Conservation (phyloP, 306 rosid genomes). For the Vigna angularis region DNA sequence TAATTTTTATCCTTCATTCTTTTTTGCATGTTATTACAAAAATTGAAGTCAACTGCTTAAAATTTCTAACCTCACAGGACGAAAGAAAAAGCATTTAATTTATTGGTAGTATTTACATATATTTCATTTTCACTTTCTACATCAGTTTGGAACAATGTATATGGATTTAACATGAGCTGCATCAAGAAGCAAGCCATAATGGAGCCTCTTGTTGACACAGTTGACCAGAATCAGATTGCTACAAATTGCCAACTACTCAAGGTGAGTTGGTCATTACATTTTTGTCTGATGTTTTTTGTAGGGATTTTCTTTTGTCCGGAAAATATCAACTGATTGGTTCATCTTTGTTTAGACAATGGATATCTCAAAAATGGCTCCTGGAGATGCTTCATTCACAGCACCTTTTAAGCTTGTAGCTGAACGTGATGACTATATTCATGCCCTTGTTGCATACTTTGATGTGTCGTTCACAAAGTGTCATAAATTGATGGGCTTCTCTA, state of each 20-base stretch:
- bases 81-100: background rate
- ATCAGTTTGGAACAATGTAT: conserved; percentile 93
- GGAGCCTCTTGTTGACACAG: conserved; percentile 98
- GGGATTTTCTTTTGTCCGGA: background rate
- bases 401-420: conserved; percentile 91
- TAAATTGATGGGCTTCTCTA: conserved; percentile 93
- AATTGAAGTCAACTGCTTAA: background rate
- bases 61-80: background rate
- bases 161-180: conserved; percentile 98
- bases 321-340: conserved; percentile 40
- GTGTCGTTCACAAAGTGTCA: conserved; percentile 93
- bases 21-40: background rate
- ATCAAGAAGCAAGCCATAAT: conserved; percentile 94
- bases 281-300: background rate
- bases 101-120: background rate
- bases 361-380: conserved; percentile 94
- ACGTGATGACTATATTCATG: conserved; percentile 93
- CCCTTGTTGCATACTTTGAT: conserved; percentile 96
- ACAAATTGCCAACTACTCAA: conserved; percentile 91
- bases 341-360: conserved; percentile 83
- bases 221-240: conserved; percentile 93
- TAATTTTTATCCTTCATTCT: background rate
- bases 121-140: conserved; percentile 37
- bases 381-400: conserved; percentile 91
- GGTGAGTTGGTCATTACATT: conserved; percentile 56